Percentiles rank a stretch among this genome's conserved stretches.
These are phyloP conservation scores for Galeopsis tetrahit DNA, from an alignment of 257 asterid genomes.

Conservation along the genomic window DNA sequence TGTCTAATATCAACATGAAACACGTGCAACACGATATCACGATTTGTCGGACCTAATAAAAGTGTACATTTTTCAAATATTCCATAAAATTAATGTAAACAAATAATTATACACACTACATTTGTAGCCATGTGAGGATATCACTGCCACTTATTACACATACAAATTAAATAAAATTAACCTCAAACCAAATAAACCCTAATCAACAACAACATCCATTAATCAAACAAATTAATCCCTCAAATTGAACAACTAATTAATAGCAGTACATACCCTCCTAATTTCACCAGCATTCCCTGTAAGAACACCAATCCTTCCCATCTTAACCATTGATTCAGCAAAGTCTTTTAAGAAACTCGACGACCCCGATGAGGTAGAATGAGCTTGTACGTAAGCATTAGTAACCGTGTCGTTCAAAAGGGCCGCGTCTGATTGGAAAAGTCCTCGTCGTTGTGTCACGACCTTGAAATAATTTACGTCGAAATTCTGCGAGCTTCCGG, in stretches of 20 bases:
- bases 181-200: neutral
- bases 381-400: constrained; percentile 37
- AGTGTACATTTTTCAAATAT: neutral
- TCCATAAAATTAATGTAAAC: neutral
- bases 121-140: neutral
- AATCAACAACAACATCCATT: neutral
- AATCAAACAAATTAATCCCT: neutral
- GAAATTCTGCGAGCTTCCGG: constrained; percentile 46
- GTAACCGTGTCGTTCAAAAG: constrained; percentile 42
- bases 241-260: constrained; percentile 16
- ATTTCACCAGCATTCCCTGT: constrained; percentile 52
- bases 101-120: neutral
- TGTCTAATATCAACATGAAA: too few relatives aligned
- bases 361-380: neutral
- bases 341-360: constrained; percentile 44
- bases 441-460: constrained; percentile 42
- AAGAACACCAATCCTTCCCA: constrained; percentile 50
- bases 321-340: constrained; percentile 52
- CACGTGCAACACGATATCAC: too few relatives aligned
- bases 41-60: neutral
- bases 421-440: constrained; percentile 53
- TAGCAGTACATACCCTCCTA: constrained; percentile 45
- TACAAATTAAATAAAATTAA: neutral
- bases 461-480: constrained; percentile 40
- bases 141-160: neutral